These are phyloP conservation scores for Saccharomycopsis sp. DNA, from an alignment of 805 yeast species.

Conservation along the genomic window DNA sequence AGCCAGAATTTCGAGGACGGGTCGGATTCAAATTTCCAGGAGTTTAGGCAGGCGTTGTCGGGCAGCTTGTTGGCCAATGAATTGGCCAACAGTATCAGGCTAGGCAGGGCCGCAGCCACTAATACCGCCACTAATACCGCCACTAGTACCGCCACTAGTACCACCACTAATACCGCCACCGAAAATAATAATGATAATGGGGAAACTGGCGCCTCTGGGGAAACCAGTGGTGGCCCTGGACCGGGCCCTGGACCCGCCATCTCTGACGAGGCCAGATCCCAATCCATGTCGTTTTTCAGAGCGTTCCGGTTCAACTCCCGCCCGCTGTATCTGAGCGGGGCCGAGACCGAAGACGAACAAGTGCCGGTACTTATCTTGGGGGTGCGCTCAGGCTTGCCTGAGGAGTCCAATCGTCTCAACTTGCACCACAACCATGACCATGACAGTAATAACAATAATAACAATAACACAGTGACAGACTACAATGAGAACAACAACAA, in stretches of 20 bases:
- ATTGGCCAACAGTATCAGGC: constrained; percentile 25
- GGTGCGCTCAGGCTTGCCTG: constrained; percentile 32
- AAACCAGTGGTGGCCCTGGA: constrained; percentile 2
- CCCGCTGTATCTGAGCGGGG: constrained; percentile 5
- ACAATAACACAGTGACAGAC: background rate
- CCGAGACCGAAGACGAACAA: constrained; percentile 14
- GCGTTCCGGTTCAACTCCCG: constrained; percentile 35
- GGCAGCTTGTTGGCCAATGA: constrained; percentile 34
- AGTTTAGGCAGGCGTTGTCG: constrained; percentile 35
- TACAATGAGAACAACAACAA: background rate
- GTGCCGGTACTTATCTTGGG: constrained; percentile 44
- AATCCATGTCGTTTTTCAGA: constrained; percentile 31
- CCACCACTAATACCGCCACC: no score
- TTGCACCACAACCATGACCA: constrained; percentile 2
- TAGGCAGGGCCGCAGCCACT: constrained; percentile 1
- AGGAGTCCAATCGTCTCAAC: constrained; percentile 14
- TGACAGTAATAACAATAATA: background rate
- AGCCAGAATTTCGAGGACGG: constrained; percentile 20
- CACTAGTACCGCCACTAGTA: constrained; percentile 1
- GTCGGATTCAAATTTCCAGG: constrained; percentile 34
- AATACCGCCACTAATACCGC: no score
- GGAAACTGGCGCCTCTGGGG: background rate
- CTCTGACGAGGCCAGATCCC: constrained; percentile 21
- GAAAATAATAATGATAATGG: background rate
- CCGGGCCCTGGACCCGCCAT: constrained; percentile 6